Percentiles rank a stretch among this genome's conserved stretches.
These are phyloP conservation scores for Penicillium sumatraense DNA, from an alignment of 2,329 filamentous ascomycete genomes.

Conservation along the genomic window DNA sequence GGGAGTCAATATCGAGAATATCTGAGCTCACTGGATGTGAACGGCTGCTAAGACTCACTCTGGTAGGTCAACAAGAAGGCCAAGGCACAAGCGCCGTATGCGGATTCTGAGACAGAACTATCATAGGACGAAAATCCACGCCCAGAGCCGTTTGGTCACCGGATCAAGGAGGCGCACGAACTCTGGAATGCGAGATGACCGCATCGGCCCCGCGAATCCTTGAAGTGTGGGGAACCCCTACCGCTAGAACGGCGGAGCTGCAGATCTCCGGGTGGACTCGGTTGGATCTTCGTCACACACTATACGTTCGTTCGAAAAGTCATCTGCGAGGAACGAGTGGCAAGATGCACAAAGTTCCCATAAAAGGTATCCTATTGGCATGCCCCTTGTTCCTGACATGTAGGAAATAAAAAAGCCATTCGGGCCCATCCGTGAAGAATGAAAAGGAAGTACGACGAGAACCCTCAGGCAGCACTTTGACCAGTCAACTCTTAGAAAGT, in stretches of 20 bases:
- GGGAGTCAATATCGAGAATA: not conserved
- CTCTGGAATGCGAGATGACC: conserved; percentile 9
- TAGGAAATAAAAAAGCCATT: not conserved
- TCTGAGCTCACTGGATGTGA: not conserved
- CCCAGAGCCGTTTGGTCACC: conserved; percentile 3
- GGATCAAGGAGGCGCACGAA: not conserved
- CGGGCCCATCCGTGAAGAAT: not conserved
- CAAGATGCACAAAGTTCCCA: not conserved
- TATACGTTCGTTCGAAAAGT: not conserved
- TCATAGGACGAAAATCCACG: not conserved
- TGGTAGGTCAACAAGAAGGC: not conserved
- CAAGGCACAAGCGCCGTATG: not conserved
- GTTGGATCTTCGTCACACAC: not conserved
- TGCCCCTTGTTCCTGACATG: conserved; percentile 1
- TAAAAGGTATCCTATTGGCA: not conserved
- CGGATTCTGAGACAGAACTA: not conserved
- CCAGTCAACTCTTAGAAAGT: not conserved
- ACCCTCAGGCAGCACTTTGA: too few relatives aligned
- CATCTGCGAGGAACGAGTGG: not conserved
- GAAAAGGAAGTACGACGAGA: not conserved
- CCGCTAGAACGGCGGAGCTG: conserved; percentile 2
- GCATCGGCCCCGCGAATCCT: conserved; percentile 2
- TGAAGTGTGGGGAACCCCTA: conserved; percentile 2
- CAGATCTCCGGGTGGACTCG: conserved; percentile 5
- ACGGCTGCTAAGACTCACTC: not conserved